Percentiles rank a stretch among this genome's conserved stretches.
phyloP scores from a whole-genome alignment of 2,329 filamentous ascomycete species.

The Colletotrichum magnum region DNA sequence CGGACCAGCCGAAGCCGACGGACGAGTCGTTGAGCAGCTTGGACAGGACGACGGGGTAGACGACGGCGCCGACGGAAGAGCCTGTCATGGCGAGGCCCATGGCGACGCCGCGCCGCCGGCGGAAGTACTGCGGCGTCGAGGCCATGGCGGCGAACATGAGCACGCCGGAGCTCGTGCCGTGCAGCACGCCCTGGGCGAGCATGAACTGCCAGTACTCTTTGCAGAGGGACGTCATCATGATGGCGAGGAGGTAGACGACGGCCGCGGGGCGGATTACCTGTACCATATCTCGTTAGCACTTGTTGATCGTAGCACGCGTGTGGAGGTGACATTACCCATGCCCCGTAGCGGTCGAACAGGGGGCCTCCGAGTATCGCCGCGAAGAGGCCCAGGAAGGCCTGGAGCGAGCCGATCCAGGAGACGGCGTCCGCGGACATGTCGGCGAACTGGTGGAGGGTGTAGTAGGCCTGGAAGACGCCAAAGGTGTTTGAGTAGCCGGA shows the following conservation, averaged over 20 bases:
- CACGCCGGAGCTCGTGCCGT: slow-evolving; percentile 57
- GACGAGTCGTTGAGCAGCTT: slow-evolving; percentile 60
- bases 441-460: slow-evolving; percentile 53
- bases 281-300: neutral
- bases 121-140: slow-evolving; percentile 62
- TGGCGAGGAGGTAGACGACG: slow-evolving; percentile 51
- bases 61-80: slow-evolving; percentile 65
- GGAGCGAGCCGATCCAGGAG: slow-evolving; percentile 59
- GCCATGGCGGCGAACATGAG: slow-evolving; percentile 61
- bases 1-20: slow-evolving; percentile 66
- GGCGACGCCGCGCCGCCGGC: slow-evolving; percentile 60
- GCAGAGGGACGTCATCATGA: slow-evolving; percentile 61
- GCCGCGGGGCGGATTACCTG: slow-evolving; percentile 34
- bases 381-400: slow-evolving; percentile 53
- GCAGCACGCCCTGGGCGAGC: slow-evolving; percentile 63
- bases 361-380: slow-evolving; percentile 53
- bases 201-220: slow-evolving; percentile 66
- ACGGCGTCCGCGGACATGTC: slow-evolving; percentile 50
- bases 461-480: slow-evolving; percentile 61
- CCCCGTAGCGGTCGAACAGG: slow-evolving; percentile 59
- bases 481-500: slow-evolving; percentile 61
- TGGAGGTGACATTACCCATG: slow-evolving; percentile 45
- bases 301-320: neutral
- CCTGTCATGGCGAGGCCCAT: slow-evolving; percentile 62
- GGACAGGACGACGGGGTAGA: slow-evolving; percentile 64